Evolutionary conservation across 106 monocot species (phyloP).

Genomic region (Dioscorea alata): DNA sequence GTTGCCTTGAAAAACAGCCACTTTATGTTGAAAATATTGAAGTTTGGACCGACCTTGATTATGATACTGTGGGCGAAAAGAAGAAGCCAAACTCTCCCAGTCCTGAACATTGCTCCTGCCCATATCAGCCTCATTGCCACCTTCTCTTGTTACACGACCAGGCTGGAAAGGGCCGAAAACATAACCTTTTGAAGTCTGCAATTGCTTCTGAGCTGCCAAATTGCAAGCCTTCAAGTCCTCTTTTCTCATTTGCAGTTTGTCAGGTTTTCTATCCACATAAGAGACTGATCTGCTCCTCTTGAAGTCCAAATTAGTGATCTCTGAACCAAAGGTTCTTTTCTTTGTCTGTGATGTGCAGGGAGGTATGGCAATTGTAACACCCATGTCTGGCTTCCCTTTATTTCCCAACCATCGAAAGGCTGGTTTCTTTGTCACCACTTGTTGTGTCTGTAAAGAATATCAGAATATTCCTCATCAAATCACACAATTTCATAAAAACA

Average conservation of each 20-base stretch:
- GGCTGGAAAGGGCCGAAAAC: constrained; percentile 88
- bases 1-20: background rate
- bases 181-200: constrained; percentile 36
- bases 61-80: constrained; percentile 66
- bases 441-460: constrained; percentile 50
- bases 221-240: constrained; percentile 51
- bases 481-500: background rate
- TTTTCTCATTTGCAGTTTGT: constrained; percentile 17
- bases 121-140: constrained; percentile 5
- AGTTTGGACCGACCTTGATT: constrained; percentile 28
- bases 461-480: background rate
- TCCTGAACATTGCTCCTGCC: constrained; percentile 15
- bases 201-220: constrained; percentile 49
- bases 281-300: constrained; percentile 33
- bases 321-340: constrained; percentile 81
- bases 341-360: constrained; percentile 15
- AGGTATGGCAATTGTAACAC: constrained; percentile 30
- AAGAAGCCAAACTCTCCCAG: constrained; percentile 66
- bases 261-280: constrained; percentile 30
- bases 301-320: constrained; percentile 64
- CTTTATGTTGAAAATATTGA: background rate
- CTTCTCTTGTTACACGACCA: constrained; percentile 8
- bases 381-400: constrained; percentile 17
- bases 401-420: constrained; percentile 87
- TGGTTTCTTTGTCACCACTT: constrained; percentile 69